phyloP scores from a whole-genome alignment of 176 grass and related monocot species.

The Hordeum marinum region DNA sequence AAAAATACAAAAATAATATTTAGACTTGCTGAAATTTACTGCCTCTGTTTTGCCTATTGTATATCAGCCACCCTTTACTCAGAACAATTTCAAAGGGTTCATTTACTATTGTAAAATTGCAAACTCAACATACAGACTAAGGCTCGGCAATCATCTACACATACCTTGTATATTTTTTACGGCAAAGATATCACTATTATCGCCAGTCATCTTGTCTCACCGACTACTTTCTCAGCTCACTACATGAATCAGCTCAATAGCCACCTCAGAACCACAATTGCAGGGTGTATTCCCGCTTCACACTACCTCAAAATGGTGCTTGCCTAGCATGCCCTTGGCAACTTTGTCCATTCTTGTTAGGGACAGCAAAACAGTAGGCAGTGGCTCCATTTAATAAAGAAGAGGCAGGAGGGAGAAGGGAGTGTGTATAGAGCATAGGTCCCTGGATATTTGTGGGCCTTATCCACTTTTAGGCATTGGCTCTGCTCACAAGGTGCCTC shows the following conservation, averaged over 20 bases:
- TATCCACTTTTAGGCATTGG: neutral
- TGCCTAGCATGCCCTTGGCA: neutral
- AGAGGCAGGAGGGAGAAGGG: slow-evolving; percentile 8
- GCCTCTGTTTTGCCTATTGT: neutral
- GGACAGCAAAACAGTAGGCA: neutral
- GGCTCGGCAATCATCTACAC: neutral
- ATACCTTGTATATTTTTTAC: neutral
- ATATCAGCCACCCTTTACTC: neutral
- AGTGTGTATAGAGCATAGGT: neutral
- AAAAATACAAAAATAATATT: neutral
- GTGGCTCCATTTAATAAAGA: neutral
- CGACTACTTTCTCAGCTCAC: neutral
- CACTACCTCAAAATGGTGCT: neutral
- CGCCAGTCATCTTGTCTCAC: neutral
- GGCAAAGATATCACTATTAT: neutral
- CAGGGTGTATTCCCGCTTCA: neutral
- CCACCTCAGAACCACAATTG: neutral
- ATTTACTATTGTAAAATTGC: neutral
- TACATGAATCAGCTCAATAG: neutral
- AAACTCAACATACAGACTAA: neutral
- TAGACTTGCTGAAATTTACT: neutral
- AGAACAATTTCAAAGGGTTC: neutral
- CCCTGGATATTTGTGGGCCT: neutral
- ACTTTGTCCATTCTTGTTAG: neutral
- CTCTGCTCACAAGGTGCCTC: neutral